Evolutionary conservation across 495 filamentous ascomycete genomes (phyloP), one percentile per base, ranked within the genome.

Genomic region (Aspergillus affinis): DNA sequence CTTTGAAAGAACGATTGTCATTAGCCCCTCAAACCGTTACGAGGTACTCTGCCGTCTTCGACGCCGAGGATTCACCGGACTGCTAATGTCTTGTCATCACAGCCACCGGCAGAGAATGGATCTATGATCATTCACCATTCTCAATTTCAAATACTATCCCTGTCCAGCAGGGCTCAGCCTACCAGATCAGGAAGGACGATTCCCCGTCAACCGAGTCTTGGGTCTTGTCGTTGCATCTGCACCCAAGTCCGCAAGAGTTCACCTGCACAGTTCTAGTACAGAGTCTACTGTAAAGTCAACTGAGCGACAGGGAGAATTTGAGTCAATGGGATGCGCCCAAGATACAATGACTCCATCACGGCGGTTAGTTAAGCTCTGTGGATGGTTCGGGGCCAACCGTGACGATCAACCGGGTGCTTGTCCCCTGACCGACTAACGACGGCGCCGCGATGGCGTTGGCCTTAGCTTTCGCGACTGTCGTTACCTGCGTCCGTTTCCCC

Each of bases 401-500:
- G 71, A 65, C 65, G 71, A 73, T 73, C 71, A 67, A 68, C 63
- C 60, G 54, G 57, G 45, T 57, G 62, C 65, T 67, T 69, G 64
- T 70, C 62, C 56, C 4, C 54, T 53, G 46, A 21, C 54, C 57
- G 57, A 48, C 57, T 30, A 58, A 67, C 49, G 46, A 58, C 51
- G 15, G 54, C 36, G 20, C 53, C 23, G 6, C 27, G 50, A 45
- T 32, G 8, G 15, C 61, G 54, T 57, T 59, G 58, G 41, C 19
- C 18, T n/a, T 12, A 26, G 15, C 21, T 7, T 20, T 49, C 21
- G 47, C 21, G 36, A 41, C 36, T 10, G 15, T 52, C 26, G 50
- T 30, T 18, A 52, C 20, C 27, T 50, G 27, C 50, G 36, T 41
- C 13, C 13, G 36, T 41, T 49, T 23, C 57, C 61, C 49, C 63